Base-by-base conservation (phyloP, 2,329 filamentous ascomycete genomes). In the Aspergillus amoenus region DNA sequence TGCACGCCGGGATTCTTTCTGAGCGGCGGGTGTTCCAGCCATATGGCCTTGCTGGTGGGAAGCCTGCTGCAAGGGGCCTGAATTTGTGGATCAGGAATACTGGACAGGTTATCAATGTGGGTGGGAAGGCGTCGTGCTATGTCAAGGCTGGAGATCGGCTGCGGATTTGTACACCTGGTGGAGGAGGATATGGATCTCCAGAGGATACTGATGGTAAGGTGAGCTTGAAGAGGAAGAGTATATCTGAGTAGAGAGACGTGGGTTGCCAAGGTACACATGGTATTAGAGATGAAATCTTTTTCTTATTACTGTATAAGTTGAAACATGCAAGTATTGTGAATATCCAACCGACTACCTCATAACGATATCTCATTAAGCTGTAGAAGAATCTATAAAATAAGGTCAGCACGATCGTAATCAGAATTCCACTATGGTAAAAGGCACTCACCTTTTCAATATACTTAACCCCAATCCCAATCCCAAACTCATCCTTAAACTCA, bases 371-470 rank as follows among this genome's bases (percentile, higher is more conserved):
- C 27, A 11, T 30, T 30, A 30, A 30, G 27, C 27, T 30, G 27
- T 9, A 30, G 8, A 11, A 30, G 27, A 30, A 30, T 30, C 27
- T 30, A 9, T 30, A 11, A 9, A 11, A 11, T 3, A 30, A 11
- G 4, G 9, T 30, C 27, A 30, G 27, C 27, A 30, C 9, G 27
- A 30, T 30, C 27, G 2, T 30, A 30, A 11, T 30, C 3, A 4
- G 3, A 30, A 30, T 30, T 8, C 3, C 27, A 11, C 0, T 30
- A 9, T 30, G 8, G 8, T 4, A 4, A 3, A 30, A 30, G 27
- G 5, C 9, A 30, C 52, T 54, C 4, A 52, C 48, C 47, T 56
- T 56, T 32, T 56, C 54, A 30, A 56, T 46, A 52, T 51, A 56
- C 21, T 30, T 30, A 3, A 56, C 42, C 27, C 40, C 54, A 22